Conservation (phyloP, 2,329 filamentous ascomycete species). For the Phyllosticta capitalensis region DNA sequence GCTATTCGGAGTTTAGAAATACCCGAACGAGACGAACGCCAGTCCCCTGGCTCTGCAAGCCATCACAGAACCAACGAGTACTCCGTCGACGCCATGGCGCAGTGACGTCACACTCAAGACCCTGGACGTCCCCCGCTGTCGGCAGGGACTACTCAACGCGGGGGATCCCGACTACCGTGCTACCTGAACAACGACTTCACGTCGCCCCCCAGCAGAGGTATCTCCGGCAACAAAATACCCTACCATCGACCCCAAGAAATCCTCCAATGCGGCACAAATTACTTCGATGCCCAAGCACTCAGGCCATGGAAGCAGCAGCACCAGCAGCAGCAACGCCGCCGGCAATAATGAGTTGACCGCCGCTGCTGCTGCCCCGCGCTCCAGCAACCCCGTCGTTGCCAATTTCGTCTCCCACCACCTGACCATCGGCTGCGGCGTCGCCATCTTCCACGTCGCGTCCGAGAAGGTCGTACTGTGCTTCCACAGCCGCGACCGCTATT, state of each 20-base stretch:
- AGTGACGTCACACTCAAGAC: background rate
- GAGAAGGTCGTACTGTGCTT: constrained; percentile 40
- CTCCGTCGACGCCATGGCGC: background rate
- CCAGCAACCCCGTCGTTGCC: background rate
- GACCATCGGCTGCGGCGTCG: constrained; percentile 33
- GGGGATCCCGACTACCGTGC: background rate
- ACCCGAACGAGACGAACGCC: background rate
- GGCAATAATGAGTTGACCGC: background rate
- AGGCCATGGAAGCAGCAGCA: background rate
- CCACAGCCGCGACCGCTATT: constrained; percentile 31
- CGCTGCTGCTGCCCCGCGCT: background rate
- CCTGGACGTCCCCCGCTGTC: background rate
- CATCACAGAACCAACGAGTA: background rate
- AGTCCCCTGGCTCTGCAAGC: background rate
- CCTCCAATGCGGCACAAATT: background rate
- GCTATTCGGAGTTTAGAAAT: background rate
- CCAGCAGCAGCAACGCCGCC: background rate
- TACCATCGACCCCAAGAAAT: background rate
- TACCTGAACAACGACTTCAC: background rate
- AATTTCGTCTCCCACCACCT: constrained; percentile 6
- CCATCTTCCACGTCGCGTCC: constrained; percentile 41
- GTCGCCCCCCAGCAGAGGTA: background rate
- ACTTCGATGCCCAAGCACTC: background rate
- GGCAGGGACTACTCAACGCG: too few species aligned
- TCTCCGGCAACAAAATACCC: background rate